phyloP scores from a whole-genome alignment of 1,139 yeast genomes.

The Pneumocystis sp. region DNA sequence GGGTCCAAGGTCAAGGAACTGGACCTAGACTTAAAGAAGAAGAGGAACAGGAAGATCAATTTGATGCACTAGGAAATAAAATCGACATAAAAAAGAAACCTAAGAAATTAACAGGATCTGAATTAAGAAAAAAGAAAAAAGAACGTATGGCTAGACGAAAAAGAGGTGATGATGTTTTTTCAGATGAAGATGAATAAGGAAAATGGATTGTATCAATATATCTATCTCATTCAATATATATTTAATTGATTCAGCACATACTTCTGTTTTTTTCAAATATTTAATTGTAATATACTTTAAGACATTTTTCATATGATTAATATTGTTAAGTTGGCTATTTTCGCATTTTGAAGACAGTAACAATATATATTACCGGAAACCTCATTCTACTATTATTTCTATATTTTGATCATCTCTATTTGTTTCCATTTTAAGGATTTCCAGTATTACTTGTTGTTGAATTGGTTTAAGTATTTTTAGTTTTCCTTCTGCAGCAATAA shows the following conservation, averaged over 20 bases:
- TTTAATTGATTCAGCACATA: not conserved
- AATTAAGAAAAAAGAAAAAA: constrained; percentile 99
- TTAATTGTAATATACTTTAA: not conserved
- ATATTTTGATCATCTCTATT: not conserved
- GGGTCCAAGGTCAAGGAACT: constrained; percentile 99
- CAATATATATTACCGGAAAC: not conserved
- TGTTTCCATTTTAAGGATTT: not conserved
- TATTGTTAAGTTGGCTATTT: too few species aligned
- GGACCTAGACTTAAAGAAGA: constrained; percentile 96
- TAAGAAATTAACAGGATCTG: constrained; percentile 95
- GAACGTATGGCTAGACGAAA: constrained; percentile 99
- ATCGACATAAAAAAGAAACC: constrained; percentile 90
- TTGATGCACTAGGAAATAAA: constrained; percentile 99
- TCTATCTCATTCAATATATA: not conserved
- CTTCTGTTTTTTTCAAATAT: not conserved
- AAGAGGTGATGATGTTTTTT: constrained; percentile 98
- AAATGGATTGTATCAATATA: not conserved
- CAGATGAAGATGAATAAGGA: constrained; percentile 40
- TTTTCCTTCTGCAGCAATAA: not conserved
- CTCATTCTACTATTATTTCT: not conserved
- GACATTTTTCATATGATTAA: not conserved
- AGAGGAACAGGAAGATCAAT: constrained; percentile 92
- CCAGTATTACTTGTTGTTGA: not conserved
- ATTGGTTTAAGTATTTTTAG: not conserved
- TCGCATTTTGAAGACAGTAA: too few species aligned